phyloP scores from a whole-genome alignment of 148 eudicot species.

The Spergularia bocconei region DNA sequence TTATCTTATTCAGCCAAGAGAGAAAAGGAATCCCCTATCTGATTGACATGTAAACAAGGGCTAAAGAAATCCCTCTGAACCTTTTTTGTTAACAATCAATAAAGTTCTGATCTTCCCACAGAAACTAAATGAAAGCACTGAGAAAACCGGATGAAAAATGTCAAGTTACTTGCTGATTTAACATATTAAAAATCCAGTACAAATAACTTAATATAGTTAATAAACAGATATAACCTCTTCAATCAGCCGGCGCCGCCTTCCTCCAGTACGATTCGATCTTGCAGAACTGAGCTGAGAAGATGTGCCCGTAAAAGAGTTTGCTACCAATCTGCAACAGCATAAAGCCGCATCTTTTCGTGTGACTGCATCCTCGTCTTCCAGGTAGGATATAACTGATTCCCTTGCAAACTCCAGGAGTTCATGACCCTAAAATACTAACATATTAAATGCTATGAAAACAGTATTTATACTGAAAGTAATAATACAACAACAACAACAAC shows the following conservation, averaged over 20 bases:
- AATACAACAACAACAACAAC: too few relatives aligned
- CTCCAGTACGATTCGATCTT: slow-evolving; percentile 79
- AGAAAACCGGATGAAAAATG: neutral
- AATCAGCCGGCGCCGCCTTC: slow-evolving; percentile 71
- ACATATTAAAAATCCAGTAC: neutral
- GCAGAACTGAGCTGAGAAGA: slow-evolving; percentile 54
- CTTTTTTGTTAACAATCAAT: neutral
- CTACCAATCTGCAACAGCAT: slow-evolving; percentile 84
- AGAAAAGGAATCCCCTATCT: neutral
- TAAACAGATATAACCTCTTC: slow-evolving; percentile 67
- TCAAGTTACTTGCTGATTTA: neutral
- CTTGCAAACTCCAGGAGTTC: slow-evolving; percentile 90
- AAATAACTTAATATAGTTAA: neutral
- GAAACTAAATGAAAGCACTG: neutral
- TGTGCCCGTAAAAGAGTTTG: slow-evolving; percentile 60
- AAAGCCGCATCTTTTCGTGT: slow-evolving; percentile 94
- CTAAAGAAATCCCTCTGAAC: neutral
- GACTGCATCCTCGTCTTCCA: slow-evolving; percentile 85
- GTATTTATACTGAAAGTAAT: too few relatives aligned
- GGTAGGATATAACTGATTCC: slow-evolving; percentile 68
- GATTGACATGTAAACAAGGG: neutral
- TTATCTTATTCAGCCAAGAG: neutral
- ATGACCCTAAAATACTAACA: slow-evolving; percentile 60
- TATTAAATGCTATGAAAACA: too few relatives aligned
- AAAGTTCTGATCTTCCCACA: neutral